A percentile compares a stretch with the other conserved stretches of the same genome.
Evolutionary conservation across 1,139 yeast species (phyloP).

Genomic region (Saccharomyces hybrid): DNA sequence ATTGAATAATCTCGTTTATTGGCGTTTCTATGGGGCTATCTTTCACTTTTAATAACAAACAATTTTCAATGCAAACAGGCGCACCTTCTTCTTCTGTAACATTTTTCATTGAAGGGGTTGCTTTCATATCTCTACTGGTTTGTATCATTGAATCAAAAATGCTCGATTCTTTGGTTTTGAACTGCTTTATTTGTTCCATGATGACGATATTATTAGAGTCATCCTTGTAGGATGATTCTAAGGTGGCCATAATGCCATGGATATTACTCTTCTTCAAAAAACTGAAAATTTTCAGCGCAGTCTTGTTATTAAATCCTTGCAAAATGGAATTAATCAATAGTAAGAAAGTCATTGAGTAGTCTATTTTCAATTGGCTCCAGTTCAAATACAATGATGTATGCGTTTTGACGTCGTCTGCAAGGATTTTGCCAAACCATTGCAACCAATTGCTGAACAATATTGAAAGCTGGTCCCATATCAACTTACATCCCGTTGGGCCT

Average conservation of each 20-base stretch:
- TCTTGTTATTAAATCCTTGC: conserved; percentile 6
- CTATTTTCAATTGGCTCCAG: conserved; percentile 10
- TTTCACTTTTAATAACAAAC: conserved; percentile 4
- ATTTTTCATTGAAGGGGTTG: not conserved
- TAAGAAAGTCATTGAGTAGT: conserved; percentile 11
- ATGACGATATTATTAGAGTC: not conserved
- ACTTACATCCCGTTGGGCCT: conserved; percentile 2
- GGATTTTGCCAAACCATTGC: conserved; percentile 1
- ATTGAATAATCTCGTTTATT: conserved; percentile 6
- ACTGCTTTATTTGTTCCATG: not conserved
- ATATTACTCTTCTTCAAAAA: not conserved
- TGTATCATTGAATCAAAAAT: not conserved
- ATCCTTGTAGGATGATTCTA: not conserved
- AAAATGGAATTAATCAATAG: conserved; percentile 12
- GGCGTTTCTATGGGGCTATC: conserved; percentile 10
- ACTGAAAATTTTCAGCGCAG: not conserved
- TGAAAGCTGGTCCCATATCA: conserved; percentile 1
- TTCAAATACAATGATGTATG: conserved; percentile 6
- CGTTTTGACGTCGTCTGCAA: not conserved
- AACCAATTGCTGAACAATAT: not conserved
- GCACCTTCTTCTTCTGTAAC: not conserved
- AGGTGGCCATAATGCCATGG: not conserved
- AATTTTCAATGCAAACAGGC: conserved; percentile 4
- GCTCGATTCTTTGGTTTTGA: not conserved
- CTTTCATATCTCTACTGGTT: too few species aligned